Conservation (phyloP, 2,329 filamentous ascomycete species). For the Dactylellina haptotyla region DNA sequence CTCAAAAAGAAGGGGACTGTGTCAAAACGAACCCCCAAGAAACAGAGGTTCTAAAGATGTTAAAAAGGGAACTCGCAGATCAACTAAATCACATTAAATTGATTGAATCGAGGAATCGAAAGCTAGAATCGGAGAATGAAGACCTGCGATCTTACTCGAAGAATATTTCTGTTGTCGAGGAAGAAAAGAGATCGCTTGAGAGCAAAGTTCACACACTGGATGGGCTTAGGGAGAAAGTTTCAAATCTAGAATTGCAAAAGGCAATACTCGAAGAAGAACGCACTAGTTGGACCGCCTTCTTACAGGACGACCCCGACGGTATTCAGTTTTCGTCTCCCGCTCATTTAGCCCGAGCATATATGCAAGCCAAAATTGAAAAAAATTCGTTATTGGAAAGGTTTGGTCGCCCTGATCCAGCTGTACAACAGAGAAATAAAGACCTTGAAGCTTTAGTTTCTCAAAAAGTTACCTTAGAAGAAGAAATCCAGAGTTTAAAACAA, state of each 20-base stretch:
- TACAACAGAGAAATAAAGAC: slow-evolving; percentile 78
- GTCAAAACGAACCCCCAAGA: slow-evolving; percentile 89
- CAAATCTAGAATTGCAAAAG: slow-evolving; percentile 81
- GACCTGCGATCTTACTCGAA: slow-evolving; percentile 82
- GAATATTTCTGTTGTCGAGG: slow-evolving; percentile 91
- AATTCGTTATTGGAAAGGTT: slow-evolving; percentile 82
- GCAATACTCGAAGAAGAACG: slow-evolving; percentile 90
- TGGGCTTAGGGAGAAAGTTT: slow-evolving; percentile 77
- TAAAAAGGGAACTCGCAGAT: slow-evolving; percentile 87
- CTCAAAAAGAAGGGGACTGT: slow-evolving; percentile 58
- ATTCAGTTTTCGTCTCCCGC: slow-evolving; percentile 88
- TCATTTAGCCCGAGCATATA: slow-evolving; percentile 81
- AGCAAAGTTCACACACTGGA: slow-evolving; percentile 79
- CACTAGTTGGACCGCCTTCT: slow-evolving; percentile 83
- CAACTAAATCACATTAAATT: slow-evolving; percentile 91
- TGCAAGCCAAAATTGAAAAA: slow-evolving; percentile 82
- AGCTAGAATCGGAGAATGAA: slow-evolving; percentile 81
- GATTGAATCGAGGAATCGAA: slow-evolving; percentile 81
- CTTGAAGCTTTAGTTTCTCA: slow-evolving; percentile 78
- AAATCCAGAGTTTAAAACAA: slow-evolving; percentile 76
- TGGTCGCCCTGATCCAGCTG: slow-evolving; percentile 80
- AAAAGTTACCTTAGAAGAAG: slow-evolving; percentile 69
- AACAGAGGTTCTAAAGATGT: slow-evolving; percentile 82
- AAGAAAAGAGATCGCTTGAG: slow-evolving; percentile 88
- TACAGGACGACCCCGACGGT: slow-evolving; percentile 74